A percentile compares a stretch with the other conserved stretches of the same genome.
Conservation (phyloP, 31 red algal genomes). For the Odonthalia washingtoniensis region DNA sequence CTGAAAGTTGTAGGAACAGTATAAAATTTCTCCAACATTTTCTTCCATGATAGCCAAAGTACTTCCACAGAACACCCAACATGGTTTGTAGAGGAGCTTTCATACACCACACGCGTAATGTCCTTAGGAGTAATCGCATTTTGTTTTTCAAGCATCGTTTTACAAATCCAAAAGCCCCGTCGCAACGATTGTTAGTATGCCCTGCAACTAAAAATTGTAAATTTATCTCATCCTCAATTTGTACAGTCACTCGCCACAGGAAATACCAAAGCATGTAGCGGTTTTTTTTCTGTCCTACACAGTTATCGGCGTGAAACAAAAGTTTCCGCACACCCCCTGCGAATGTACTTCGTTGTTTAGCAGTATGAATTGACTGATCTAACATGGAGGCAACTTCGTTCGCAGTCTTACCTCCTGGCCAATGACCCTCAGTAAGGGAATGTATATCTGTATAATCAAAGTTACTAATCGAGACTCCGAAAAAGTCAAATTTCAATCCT, state of each 20-base stretch:
- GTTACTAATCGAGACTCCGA: conserved; percentile 7
- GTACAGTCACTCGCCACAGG: neutral
- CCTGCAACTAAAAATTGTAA: conserved; percentile 50
- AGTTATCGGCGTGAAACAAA: neutral
- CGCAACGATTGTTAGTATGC: conserved; percentile 53
- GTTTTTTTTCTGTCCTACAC: conserved; percentile 47
- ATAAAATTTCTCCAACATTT: conserved; percentile 10
- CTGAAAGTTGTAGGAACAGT: conserved; percentile 28
- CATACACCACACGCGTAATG: conserved; percentile 33
- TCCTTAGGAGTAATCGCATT: conserved; percentile 17
- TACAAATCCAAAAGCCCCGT: conserved; percentile 34
- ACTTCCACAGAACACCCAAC: no score
- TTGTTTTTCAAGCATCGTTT: conserved; percentile 20
- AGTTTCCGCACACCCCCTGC: neutral
- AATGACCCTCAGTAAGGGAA: neutral
- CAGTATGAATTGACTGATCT: neutral
- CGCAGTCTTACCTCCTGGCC: conserved; percentile 9
- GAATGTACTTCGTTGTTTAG: neutral
- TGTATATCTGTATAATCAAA: neutral
- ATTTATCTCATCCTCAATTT: conserved; percentile 17
- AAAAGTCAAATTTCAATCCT: conserved; percentile 29
- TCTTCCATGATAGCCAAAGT: no score
- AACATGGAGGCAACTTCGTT: conserved; percentile 24
- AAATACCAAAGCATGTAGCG: conserved; percentile 24
- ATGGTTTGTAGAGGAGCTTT: conserved; percentile 26